These are phyloP conservation scores for Clarireedia homoeocarpa DNA, from an alignment of 2,329 filamentous ascomycete species.

Conservation along the genomic window DNA sequence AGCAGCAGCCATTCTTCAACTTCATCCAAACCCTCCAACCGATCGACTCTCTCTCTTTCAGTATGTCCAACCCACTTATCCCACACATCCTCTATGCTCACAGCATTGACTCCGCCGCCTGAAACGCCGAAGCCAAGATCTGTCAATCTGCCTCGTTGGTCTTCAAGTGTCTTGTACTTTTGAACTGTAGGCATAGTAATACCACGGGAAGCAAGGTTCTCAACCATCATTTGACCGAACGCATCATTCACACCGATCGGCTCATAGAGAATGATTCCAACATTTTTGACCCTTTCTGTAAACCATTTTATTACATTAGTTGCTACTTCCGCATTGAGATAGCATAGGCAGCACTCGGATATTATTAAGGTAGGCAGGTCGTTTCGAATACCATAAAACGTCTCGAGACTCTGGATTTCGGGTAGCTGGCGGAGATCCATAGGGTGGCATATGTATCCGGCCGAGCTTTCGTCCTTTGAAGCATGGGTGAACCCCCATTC, in stretches of 20 bases:
- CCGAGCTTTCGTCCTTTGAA: slow-evolving; percentile 12
- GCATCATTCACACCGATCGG: slow-evolving; percentile 76
- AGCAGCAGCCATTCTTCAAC: slow-evolving; percentile 89
- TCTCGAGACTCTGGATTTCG: slow-evolving; percentile 5
- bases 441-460: slow-evolving; percentile 41
- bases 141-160: slow-evolving; percentile 60
- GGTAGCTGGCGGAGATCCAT: slow-evolving; percentile 28
- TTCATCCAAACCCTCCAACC: slow-evolving; percentile 84
- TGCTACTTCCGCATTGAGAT: slow-evolving; percentile 62
- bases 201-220: slow-evolving; percentile 73
- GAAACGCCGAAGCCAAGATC: slow-evolving; percentile 52
- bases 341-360: slow-evolving; percentile 94
- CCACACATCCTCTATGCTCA: slow-evolving; percentile 65
- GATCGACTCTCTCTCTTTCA: slow-evolving; percentile 74
- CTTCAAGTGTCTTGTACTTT: slow-evolving; percentile 57
- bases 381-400: slow-evolving; percentile 40
- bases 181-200: slow-evolving; percentile 81
- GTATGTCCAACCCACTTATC: slow-evolving; percentile 58
- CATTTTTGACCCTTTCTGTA: slow-evolving; percentile 37
- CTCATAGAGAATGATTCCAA: slow-evolving; percentile 75
- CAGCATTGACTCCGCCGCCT: slow-evolving; percentile 41
- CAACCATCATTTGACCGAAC: slow-evolving; percentile 87
- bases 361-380: slow-evolving; percentile 73
- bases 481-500: slow-evolving; percentile 23
- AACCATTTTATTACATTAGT: slow-evolving; percentile 59